A percentile compares a stretch with the other conserved stretches of the same genome.
These are phyloP conservation scores for Pseudogymnoascus sp. DNA, from an alignment of 2,329 filamentous ascomycete species.

Conservation along the genomic window DNA sequence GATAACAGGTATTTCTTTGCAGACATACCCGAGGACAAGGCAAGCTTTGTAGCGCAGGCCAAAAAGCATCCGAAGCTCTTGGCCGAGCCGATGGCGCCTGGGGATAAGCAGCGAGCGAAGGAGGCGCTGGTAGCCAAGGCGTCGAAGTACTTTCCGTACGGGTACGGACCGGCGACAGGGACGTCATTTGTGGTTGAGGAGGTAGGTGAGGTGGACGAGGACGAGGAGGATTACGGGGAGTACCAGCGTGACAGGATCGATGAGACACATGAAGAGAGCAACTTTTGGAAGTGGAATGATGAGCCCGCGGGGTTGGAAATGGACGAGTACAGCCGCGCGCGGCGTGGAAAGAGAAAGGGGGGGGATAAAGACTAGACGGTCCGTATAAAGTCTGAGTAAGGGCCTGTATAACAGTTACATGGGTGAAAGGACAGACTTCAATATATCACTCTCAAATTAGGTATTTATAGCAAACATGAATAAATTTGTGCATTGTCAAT, in stretches of 20 bases:
- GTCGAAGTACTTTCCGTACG: slow-evolving; percentile 42
- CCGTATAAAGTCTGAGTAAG: background rate
- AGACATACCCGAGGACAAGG: slow-evolving; percentile 20
- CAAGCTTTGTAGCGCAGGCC: slow-evolving; percentile 4
- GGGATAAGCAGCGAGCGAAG: slow-evolving; percentile 33
- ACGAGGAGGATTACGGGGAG: slow-evolving; percentile 39
- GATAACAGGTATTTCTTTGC: slow-evolving; percentile 27
- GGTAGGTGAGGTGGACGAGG: slow-evolving; percentile 36
- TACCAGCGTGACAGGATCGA: slow-evolving; percentile 31
- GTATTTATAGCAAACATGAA: background rate
- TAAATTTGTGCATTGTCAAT: background rate
- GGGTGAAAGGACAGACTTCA: background rate
- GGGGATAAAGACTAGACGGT: background rate
- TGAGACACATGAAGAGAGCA: slow-evolving; percentile 17
- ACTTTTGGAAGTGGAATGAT: slow-evolving; percentile 24
- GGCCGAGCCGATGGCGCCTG: slow-evolving; percentile 25
- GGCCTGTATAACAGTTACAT: background rate
- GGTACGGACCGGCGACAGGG: slow-evolving; percentile 38
- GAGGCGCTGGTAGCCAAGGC: slow-evolving; percentile 35
- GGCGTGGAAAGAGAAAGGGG: background rate
- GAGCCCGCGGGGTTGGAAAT: background rate
- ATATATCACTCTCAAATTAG: no score
- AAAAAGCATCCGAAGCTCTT: slow-evolving; percentile 19
- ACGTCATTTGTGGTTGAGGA: slow-evolving; percentile 40
- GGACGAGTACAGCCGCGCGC: slow-evolving; percentile 9